Conservation (phyloP, 495 filamentous ascomycete species). For the Penicillium arizonense region DNA sequence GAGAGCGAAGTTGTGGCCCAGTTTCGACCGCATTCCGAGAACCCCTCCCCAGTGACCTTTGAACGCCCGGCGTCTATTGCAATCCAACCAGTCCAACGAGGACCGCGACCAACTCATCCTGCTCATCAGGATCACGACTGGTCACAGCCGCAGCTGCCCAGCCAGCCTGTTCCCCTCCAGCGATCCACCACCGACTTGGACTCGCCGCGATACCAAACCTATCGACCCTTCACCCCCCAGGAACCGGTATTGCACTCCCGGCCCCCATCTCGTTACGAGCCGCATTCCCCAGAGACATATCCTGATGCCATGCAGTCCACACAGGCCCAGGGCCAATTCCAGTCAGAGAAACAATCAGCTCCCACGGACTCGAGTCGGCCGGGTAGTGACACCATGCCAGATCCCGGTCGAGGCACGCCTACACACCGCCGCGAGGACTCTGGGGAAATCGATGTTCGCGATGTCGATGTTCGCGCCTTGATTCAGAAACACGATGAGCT, state of each 20-base stretch:
- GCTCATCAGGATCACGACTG: slow-evolving; percentile 10
- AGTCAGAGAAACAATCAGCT: not conserved
- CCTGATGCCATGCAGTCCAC: slow-evolving; percentile 35
- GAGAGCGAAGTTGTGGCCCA: slow-evolving; percentile 36
- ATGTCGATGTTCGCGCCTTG: slow-evolving; percentile 44
- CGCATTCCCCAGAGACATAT: slow-evolving; percentile 32
- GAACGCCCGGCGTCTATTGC: slow-evolving; percentile 15
- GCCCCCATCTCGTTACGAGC: slow-evolving; percentile 57
- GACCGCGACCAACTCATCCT: slow-evolving; percentile 9
- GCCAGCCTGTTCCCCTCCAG: slow-evolving; percentile 19
- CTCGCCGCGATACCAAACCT: slow-evolving; percentile 22
- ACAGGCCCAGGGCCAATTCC: slow-evolving; percentile 10
- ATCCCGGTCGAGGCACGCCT: slow-evolving; percentile 62
- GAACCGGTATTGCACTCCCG: slow-evolving; percentile 28
- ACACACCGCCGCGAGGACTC: slow-evolving; percentile 51
- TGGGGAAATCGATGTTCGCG: slow-evolving; percentile 47
- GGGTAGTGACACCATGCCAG: slow-evolving; percentile 31
- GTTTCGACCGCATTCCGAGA: slow-evolving; percentile 9
- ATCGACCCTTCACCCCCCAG: slow-evolving; percentile 14
- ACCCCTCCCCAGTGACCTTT: slow-evolving; percentile 12
- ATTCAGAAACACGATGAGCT: slow-evolving; percentile 60
- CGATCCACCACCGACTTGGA: slow-evolving; percentile 33
- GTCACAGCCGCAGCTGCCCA: slow-evolving; percentile 10
- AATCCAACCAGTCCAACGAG: slow-evolving; percentile 13
- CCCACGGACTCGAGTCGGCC: slow-evolving; percentile 14